These are phyloP conservation scores for Hagleromyces aurorensis DNA, from an alignment of 805 yeast genomes.

Conservation along the genomic window DNA sequence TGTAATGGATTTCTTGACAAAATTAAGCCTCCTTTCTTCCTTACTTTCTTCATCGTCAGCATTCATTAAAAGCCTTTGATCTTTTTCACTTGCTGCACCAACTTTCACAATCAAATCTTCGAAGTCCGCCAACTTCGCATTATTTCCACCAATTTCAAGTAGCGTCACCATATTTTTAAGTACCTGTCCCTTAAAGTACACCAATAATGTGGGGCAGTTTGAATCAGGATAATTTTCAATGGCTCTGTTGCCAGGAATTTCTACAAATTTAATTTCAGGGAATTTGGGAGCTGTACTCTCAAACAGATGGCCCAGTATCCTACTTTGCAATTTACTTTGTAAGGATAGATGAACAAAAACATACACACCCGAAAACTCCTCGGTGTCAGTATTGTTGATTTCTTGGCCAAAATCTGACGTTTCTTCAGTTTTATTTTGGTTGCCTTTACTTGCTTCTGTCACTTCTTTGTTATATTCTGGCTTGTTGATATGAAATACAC, in stretches of 20 bases:
- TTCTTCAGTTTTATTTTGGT: constrained; percentile 1
- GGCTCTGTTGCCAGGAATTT: constrained; percentile 85
- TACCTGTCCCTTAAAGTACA: constrained; percentile 73
- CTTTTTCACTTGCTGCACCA: constrained; percentile 58
- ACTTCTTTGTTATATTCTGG: constrained; percentile 84
- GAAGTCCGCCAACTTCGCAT: constrained; percentile 58
- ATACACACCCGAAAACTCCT: constrained; percentile 33
- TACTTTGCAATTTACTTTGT: constrained; percentile 61
- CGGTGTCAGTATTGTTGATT: constrained; percentile 2
- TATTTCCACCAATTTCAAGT: constrained; percentile 76
- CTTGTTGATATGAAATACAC: constrained; percentile 69
- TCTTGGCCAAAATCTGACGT: constrained; percentile 1
- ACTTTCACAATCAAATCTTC: constrained; percentile 63
- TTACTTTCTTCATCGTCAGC: constrained; percentile 51
- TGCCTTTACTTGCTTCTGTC: constrained; percentile 62
- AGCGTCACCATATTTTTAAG: constrained; percentile 75
- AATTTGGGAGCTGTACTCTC: constrained; percentile 53
- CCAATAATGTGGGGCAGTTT: constrained; percentile 84
- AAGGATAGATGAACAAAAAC: constrained; percentile 76
- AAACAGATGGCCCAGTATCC: constrained; percentile 57
- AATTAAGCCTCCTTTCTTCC: constrained; percentile 47
- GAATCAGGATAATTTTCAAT: constrained; percentile 85
- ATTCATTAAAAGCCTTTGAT: constrained; percentile 56
- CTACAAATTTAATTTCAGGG: constrained; percentile 82
- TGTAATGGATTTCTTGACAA: constrained; percentile 51